Conservation (phyloP, 176 grass and related monocot genomes). For the Musa troglodytarum region DNA sequence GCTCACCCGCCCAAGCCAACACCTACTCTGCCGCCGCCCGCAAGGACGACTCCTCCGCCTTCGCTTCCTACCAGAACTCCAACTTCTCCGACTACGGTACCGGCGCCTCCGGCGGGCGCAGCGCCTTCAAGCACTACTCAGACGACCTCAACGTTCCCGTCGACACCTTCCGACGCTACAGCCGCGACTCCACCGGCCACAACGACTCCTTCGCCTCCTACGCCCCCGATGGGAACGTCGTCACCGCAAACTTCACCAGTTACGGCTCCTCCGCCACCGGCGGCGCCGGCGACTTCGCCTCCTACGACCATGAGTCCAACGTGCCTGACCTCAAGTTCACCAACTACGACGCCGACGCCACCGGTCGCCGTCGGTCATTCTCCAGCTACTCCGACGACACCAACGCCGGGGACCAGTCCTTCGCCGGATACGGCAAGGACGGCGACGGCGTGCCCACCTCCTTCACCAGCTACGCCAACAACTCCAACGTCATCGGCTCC, state of each 20-base stretch:
- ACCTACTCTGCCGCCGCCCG: constrained; percentile 7
- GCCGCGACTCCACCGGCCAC: constrained; percentile 6
- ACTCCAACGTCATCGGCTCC: constrained; percentile 14
- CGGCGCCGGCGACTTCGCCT: constrained; percentile 8
- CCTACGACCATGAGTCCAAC: constrained; percentile 4
- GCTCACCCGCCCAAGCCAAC: background rate
- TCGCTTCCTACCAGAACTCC: constrained; percentile 15
- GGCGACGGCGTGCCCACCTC: background rate
- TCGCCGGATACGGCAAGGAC: constrained; percentile 10
- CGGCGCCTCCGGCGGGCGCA: background rate
- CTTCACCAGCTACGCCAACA: constrained; percentile 1
- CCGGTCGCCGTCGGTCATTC: background rate
- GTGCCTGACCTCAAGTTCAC: constrained; percentile 12
- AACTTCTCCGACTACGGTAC: constrained; percentile 16
- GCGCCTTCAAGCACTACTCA: background rate
- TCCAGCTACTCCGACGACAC: constrained; percentile 9
- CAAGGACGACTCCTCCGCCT: constrained; percentile 3
- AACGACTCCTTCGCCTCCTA: constrained; percentile 3
- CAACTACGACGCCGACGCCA: constrained; percentile 9
- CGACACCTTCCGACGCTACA: constrained; percentile 15
- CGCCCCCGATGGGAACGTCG: constrained; percentile 10
- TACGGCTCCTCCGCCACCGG: constrained; percentile 17
- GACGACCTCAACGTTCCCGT: constrained; percentile 8
- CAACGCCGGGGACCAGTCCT: constrained; percentile 14
- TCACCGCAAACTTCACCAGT: constrained; percentile 18